Conservation (phyloP, 495 filamentous ascomycete genomes). For the Aspergillus incahuasiensis region DNA sequence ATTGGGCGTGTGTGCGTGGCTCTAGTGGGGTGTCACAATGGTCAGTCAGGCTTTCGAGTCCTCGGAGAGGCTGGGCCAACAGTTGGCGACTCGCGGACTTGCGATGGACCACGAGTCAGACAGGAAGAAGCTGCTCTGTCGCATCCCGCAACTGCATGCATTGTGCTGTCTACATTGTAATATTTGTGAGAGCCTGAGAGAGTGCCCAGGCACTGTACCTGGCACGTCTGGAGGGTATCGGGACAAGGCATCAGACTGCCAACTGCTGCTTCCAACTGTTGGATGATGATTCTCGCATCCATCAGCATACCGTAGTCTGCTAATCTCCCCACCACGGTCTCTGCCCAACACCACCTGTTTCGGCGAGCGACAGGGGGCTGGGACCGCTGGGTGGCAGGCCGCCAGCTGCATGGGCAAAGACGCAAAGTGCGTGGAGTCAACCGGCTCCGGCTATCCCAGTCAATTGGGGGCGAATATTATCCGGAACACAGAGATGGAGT, state of each 20-base stretch:
- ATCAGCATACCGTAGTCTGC: background rate
- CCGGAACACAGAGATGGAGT: background rate
- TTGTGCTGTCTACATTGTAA: background rate
- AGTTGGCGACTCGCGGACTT: background rate
- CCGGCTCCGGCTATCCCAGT: background rate
- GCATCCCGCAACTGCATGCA: background rate
- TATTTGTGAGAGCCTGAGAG: no score
- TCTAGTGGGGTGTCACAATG: constrained; percentile 21
- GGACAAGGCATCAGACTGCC: background rate
- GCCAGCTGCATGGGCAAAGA: constrained; percentile 22
- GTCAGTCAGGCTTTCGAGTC: constrained; percentile 1
- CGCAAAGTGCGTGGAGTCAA: constrained; percentile 15
- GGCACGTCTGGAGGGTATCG: background rate
- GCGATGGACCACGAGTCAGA: background rate
- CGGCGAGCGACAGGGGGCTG: constrained; percentile 31
- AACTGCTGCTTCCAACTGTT: background rate
- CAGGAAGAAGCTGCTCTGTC: background rate
- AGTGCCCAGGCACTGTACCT: background rate
- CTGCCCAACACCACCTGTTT: constrained; percentile 37
- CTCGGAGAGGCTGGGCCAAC: background rate
- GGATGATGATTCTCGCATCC: constrained; percentile 1
- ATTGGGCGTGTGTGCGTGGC: constrained; percentile 14
- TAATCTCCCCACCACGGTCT: constrained; percentile 19
- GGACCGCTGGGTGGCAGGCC: constrained; percentile 17
- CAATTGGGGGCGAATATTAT: constrained; percentile 3